Evolutionary conservation across 2,329 filamentous ascomycete species (phyloP), one percentile per base, ranked within the genome.

Genomic region (Fusarium sp.): DNA sequence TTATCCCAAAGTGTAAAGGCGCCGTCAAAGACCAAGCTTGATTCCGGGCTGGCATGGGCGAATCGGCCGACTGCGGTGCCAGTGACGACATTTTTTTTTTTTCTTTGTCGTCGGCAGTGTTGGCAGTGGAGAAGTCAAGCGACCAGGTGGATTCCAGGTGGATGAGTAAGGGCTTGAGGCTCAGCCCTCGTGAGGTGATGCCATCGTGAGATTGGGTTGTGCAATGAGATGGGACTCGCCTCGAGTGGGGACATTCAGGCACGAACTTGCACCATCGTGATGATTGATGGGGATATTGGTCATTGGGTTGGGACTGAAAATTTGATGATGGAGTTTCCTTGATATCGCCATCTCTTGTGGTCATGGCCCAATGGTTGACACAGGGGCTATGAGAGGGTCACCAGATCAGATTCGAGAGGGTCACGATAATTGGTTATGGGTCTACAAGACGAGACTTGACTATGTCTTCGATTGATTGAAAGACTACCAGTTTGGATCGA

Each of bases 161-260:
- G 69, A 63, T 66, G 27, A 58, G 62, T 50, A 67, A 65, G 61
- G 52, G 66, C 68, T 54, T 61, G 32, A 64, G 57, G 64, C 65
- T 61, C 63, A 66, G 66, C 48, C 61, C 69, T 70, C 57, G 67
- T 74, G 67, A 68, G 52, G 64, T 79, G 75, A 77, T 78, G 77
- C 72, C 72, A 78, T 79, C 74, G 70, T 72, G 70, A 78, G 76
- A 78, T 72, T 78, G 75, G 75, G 72, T 78, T 78, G 70, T 74
- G 72, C 67, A 59, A 70, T 71, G 64, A 73, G 67, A 67, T 66
- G 62, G 45, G 39, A 72, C 65, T 73, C 64, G 54, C 66, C 64
- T 56, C 34, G 35, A 67, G 76, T 72, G 76, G 77, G 73, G 71
- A 14, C 62, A 57, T 37, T 48, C 27, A 41, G 48, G 54, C n/a